Percentiles rank a stretch among this genome's conserved stretches.
Evolutionary conservation across 179 eudicot species (phyloP).

Genomic region (Kewa caespitosa): DNA sequence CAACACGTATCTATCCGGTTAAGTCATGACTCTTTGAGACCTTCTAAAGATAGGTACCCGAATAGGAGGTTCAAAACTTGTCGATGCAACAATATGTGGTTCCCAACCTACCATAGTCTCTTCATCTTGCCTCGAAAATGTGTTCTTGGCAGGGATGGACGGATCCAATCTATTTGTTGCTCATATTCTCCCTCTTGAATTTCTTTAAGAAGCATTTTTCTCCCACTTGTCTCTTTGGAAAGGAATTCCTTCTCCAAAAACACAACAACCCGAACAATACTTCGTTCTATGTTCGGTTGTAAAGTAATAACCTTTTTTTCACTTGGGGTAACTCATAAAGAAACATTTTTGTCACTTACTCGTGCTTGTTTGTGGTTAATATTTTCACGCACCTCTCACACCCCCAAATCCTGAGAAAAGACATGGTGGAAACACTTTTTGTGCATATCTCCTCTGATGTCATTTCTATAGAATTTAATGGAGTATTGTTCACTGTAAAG

Average conservation of each 20-base stretch:
- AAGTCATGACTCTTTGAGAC: too few species aligned
- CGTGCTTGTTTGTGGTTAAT: background rate
- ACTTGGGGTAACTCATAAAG: constrained; percentile 1
- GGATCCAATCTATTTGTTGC: background rate
- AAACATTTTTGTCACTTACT: background rate
- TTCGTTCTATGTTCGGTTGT: too few species aligned
- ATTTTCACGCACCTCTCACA: background rate
- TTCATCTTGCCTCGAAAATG: too few species aligned
- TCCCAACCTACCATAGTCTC: too few species aligned
- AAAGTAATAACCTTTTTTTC: background rate
- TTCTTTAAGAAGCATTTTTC: background rate
- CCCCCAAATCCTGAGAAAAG: background rate
- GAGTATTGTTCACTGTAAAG: background rate
- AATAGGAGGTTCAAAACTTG: too few species aligned
- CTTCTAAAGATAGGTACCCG: too few species aligned
- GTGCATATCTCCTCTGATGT: background rate
- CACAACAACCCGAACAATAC: background rate
- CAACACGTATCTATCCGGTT: too few species aligned
- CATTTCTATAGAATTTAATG: background rate
- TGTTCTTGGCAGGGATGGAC: too few species aligned
- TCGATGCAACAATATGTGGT: too few species aligned
- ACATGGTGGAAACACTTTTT: background rate
- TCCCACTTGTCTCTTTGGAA: background rate
- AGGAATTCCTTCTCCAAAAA: background rate
- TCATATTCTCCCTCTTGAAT: background rate